These are phyloP conservation scores for Stramenopiles sp. DNA, from an alignment of 352 stramenopile genomes.

Conservation along the genomic window DNA sequence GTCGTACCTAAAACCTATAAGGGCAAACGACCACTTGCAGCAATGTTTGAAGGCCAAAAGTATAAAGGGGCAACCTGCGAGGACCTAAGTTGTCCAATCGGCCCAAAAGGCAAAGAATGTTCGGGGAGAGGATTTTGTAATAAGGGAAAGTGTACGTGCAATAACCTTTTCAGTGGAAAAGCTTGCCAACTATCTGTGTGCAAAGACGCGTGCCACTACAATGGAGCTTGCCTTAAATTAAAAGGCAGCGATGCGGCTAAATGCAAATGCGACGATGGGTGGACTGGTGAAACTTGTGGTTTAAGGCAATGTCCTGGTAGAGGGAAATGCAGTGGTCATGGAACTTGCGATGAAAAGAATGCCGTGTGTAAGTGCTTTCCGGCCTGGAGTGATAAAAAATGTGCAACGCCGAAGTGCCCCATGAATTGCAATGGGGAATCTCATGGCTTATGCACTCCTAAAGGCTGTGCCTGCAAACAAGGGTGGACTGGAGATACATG, in stretches of 20 bases:
- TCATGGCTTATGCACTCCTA: not conserved
- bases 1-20: too few relatives aligned
- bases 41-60: not conserved
- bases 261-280: not conserved
- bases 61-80: not conserved
- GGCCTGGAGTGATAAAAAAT: not conserved
- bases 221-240: not conserved
- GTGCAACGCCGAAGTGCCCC: not conserved
- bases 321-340: not conserved
- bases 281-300: not conserved
- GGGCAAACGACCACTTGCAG: not conserved
- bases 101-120: not conserved
- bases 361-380: not conserved
- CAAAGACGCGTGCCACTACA: not conserved
- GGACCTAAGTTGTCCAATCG: not conserved
- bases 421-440: not conserved
- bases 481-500: conserved; percentile 2
- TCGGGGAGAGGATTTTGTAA: not conserved
- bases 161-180: not conserved
- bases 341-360: not conserved
- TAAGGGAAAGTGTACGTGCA: not conserved
- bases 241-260: not conserved
- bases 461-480: not conserved
- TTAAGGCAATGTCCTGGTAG: not conserved
- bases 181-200: not conserved